phyloP scores from a whole-genome alignment of 805 yeast species.

The Ogataea trehalophila region DNA sequence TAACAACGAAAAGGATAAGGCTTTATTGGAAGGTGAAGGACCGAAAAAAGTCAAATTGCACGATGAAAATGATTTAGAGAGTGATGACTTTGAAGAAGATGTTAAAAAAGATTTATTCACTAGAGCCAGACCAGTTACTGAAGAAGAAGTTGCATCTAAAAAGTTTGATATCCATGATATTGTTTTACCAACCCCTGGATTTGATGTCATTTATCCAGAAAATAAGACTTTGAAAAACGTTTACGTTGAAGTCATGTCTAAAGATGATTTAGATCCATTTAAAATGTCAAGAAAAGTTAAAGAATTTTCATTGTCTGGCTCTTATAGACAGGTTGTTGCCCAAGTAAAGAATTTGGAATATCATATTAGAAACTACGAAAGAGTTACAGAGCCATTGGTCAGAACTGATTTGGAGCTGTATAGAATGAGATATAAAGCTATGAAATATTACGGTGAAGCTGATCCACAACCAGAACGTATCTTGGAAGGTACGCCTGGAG shows the following conservation, averaged over 20 bases:
- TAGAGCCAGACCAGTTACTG: slow-evolving; percentile 71
- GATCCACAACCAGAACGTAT: slow-evolving; percentile 20
- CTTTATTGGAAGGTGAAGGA: slow-evolving; percentile 6
- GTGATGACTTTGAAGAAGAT: slow-evolving; percentile 67
- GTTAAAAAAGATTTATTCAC: slow-evolving; percentile 49
- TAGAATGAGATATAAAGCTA: slow-evolving; percentile 22
- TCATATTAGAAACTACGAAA: slow-evolving; percentile 54
- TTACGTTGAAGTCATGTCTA: slow-evolving; percentile 68
- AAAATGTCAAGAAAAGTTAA: slow-evolving; percentile 79
- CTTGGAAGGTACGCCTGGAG: slow-evolving; percentile 32
- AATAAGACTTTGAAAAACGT: slow-evolving; percentile 54
- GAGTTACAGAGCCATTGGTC: slow-evolving; percentile 65
- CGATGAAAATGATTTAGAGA: slow-evolving; percentile 32
- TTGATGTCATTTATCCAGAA: slow-evolving; percentile 80
- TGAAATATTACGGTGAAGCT: slow-evolving; percentile 6
- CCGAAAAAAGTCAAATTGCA: background rate
- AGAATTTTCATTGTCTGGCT: slow-evolving; percentile 90
- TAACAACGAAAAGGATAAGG: slow-evolving; percentile 27
- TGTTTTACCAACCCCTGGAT: slow-evolving; percentile 96
- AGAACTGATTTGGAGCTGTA: slow-evolving; percentile 71
- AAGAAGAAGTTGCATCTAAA: slow-evolving; percentile 58
- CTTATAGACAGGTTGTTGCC: slow-evolving; percentile 71
- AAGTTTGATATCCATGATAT: slow-evolving; percentile 72
- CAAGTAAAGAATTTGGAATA: slow-evolving; percentile 63
- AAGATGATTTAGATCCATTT: slow-evolving; percentile 79